These are phyloP conservation scores for Scheffersomyces lignosus DNA, from an alignment of 805 yeast species.

Conservation along the genomic window DNA sequence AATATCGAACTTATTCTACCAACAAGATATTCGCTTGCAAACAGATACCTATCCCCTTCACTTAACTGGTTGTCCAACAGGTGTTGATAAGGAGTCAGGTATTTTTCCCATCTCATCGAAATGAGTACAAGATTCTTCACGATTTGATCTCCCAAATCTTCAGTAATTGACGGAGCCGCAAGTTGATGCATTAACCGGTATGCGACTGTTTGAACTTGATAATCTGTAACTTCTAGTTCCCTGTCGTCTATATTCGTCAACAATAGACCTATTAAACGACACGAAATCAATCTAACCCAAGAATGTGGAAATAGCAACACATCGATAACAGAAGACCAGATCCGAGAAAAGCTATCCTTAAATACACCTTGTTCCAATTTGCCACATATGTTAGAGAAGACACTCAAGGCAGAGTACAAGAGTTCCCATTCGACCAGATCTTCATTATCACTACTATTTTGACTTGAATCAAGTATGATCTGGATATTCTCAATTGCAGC, in stretches of 20 bases:
- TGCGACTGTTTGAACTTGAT: constrained; percentile 66
- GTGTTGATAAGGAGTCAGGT: constrained; percentile 35
- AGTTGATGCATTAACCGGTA: constrained; percentile 73
- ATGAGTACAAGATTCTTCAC: constrained; percentile 67
- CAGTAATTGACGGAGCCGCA: constrained; percentile 72
- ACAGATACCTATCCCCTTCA: constrained; percentile 21
- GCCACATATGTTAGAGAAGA: constrained; percentile 45
- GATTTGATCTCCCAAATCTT: constrained; percentile 59
- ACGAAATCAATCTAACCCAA: constrained; percentile 78
- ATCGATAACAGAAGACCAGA: constrained; percentile 56
- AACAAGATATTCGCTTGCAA: constrained; percentile 61
- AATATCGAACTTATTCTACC: constrained; percentile 61
- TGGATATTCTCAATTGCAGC: constrained; percentile 27
- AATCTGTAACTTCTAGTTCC: constrained; percentile 34
- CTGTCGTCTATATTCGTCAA: constrained; percentile 41
- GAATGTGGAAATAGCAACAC: constrained; percentile 81
- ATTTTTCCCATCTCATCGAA: constrained; percentile 59
- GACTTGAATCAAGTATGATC: constrained; percentile 26
- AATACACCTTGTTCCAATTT: constrained; percentile 33
- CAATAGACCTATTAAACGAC: constrained; percentile 57
- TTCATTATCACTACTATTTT: constrained; percentile 36
- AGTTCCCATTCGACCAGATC: constrained; percentile 70
- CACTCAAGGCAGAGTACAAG: constrained; percentile 63
- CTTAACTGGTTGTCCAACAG: constrained; percentile 17
- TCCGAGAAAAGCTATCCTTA: constrained; percentile 23